These are phyloP conservation scores for Athelia sp. DNA, from an alignment of 1,284 basidiomycete species.

Conservation along the genomic window DNA sequence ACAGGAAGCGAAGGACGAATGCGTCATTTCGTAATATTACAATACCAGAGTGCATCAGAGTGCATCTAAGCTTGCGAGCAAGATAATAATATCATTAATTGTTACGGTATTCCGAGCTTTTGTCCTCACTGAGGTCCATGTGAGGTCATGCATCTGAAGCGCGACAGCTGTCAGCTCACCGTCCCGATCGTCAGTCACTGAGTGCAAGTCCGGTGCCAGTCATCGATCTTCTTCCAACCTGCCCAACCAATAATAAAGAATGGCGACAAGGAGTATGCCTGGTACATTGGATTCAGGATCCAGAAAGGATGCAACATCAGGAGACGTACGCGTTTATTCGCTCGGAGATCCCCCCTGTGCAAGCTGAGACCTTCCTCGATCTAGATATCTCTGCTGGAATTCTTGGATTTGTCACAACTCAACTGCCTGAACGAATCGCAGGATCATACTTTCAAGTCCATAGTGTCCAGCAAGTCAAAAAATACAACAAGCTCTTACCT, in stretches of 20 bases:
- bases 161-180: too few relatives aligned
- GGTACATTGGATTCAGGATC: too few relatives aligned
- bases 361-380: background rate
- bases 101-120: background rate
- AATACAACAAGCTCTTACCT: constrained; percentile 51
- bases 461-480: constrained; percentile 44
- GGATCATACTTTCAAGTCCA: constrained; percentile 55
- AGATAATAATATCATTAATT: background rate
- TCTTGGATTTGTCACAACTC: constrained; percentile 56
- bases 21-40: constrained; percentile 65
- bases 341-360: background rate
- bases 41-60: too few relatives aligned
- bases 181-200: too few relatives aligned
- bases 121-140: too few relatives aligned
- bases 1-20: constrained; percentile 89
- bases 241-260: too few relatives aligned
- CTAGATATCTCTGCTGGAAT: constrained; percentile 55
- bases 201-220: too few relatives aligned
- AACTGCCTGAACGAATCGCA: constrained; percentile 75
- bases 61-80: background rate
- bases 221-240: background rate
- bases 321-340: too few relatives aligned
- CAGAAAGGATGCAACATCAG: too few relatives aligned
- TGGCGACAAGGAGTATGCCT: too few relatives aligned
- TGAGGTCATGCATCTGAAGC: too few relatives aligned